Conservation (phyloP, 2,329 filamentous ascomycete species). For the Diaporthe humulicola region DNA sequence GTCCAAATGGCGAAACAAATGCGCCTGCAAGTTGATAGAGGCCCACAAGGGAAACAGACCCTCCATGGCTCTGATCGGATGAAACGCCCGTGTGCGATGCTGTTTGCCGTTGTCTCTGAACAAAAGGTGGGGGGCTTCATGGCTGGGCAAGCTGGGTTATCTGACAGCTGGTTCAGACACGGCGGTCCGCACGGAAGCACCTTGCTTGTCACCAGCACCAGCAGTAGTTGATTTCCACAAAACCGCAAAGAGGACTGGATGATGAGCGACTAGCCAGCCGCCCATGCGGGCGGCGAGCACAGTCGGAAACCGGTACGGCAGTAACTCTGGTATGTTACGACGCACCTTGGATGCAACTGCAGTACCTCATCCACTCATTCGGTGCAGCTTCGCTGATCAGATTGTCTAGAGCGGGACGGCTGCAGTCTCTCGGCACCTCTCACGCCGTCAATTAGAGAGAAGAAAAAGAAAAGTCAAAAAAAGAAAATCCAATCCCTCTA, state of each 20-base stretch:
- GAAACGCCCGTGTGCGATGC: slow-evolving; percentile 18
- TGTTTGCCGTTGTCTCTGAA: slow-evolving; percentile 8
- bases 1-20: slow-evolving; percentile 18
- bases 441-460: not conserved
- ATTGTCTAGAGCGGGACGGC: not conserved
- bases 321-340: not conserved
- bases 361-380: slow-evolving; percentile 5
- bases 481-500: not conserved
- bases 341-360: not conserved
- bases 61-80: slow-evolving; percentile 29
- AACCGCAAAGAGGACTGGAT: not conserved
- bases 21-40: not conserved
- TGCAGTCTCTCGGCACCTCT: not conserved
- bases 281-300: slow-evolving; percentile 8
- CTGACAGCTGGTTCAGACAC: not conserved
- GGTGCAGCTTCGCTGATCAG: slow-evolving; percentile 14
- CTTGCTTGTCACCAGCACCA: not conserved
- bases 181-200: not conserved
- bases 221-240: not conserved
- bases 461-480: not conserved
- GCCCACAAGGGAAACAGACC: slow-evolving; percentile 6
- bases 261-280: slow-evolving; percentile 1
- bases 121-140: not conserved
- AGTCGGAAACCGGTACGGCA: slow-evolving; percentile 21
- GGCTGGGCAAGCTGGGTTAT: not conserved